Base-by-base conservation (phyloP, 2,329 filamentous ascomycete species). In the Cladosporium oxysporum region DNA sequence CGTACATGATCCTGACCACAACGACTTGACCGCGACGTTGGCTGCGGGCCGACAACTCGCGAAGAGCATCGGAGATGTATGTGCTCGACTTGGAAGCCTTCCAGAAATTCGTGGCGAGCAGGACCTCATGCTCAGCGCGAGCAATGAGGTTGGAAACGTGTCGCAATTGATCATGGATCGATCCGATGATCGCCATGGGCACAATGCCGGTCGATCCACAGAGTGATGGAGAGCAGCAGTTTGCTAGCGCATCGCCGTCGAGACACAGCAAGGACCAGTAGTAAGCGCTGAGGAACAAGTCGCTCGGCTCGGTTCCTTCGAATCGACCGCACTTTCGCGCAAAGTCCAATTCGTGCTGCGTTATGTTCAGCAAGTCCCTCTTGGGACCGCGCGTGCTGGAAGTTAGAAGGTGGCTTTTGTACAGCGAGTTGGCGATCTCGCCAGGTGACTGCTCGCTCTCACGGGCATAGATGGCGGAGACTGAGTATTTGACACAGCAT, bases 91-190 rank as follows among this genome's bases (percentile, higher is more conserved):
- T 83, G 0, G 90, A 90, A 50, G 87, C 83, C 67, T 89, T 85
- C 91, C 91, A 93, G 72, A 87, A 91, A 71, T 91, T 92, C 0
- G 91, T 93, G 0, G 88, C 88, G 11, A 93, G 80, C 65, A 91
- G 87, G 0, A 94, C 87, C 71, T 94, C 91, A 37, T 84, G 84
- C 71, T 91, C 83, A 0, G 91, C 91, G 4, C 88, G 83, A 2
- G 85, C 90, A 37, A 94, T 93, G 23, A 91, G 80, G 70, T 93
- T 93, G 1, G 90, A 87, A 77, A 91, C 90, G 75, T 93, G 90
- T 1, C 90, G 83, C 67, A 86, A 87, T 31, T 93, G 86, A 74
- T 93, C 91, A 0, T 88, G 87, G 26, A 91, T 83, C 70, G 85
- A 85, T 0, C 87, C 88, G 31, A 93, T 87, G 49, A 92, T 84